Evolutionary conservation across 169 alveolate genomes (phyloP).

Genomic region (Babesia sp.): DNA sequence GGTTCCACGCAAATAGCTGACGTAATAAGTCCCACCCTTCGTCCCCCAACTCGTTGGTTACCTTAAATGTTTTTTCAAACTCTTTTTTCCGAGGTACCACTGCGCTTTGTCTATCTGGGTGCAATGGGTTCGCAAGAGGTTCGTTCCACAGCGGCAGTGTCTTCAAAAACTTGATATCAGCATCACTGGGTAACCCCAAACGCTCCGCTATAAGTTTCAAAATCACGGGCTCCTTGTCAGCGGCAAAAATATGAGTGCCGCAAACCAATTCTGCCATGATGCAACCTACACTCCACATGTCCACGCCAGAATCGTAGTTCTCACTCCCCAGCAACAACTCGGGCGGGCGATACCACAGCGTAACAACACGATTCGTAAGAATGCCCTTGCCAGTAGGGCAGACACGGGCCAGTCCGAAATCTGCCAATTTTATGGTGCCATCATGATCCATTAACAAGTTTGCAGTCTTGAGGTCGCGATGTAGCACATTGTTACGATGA

Average conservation of each 20-base stretch:
- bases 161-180: constrained; percentile 62
- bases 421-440: constrained; percentile 93
- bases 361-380: constrained; percentile 92
- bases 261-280: constrained; percentile 89
- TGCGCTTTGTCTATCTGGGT: constrained; percentile 64
- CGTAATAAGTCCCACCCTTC: constrained; percentile 75
- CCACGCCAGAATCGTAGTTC: constrained; percentile 86
- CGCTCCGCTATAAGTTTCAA: constrained; percentile 76
- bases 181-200: constrained; percentile 69
- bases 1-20: constrained; percentile 67
- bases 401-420: constrained; percentile 93
- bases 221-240: constrained; percentile 85
- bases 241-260: constrained; percentile 88
- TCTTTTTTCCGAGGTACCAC: constrained; percentile 61
- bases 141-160: constrained; percentile 73
- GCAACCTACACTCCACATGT: constrained; percentile 97
- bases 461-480: constrained; percentile 90
- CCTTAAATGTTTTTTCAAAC: constrained; percentile 68
- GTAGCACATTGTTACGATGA: constrained; percentile 85
- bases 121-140: constrained; percentile 67
- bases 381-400: constrained; percentile 72
- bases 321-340: constrained; percentile 92
- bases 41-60: constrained; percentile 70
- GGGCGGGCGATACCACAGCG: constrained; percentile 97
- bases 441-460: constrained; percentile 86